These are phyloP conservation scores for Fusarium chuoi DNA, from an alignment of 2,329 filamentous ascomycete species.

Conservation along the genomic window DNA sequence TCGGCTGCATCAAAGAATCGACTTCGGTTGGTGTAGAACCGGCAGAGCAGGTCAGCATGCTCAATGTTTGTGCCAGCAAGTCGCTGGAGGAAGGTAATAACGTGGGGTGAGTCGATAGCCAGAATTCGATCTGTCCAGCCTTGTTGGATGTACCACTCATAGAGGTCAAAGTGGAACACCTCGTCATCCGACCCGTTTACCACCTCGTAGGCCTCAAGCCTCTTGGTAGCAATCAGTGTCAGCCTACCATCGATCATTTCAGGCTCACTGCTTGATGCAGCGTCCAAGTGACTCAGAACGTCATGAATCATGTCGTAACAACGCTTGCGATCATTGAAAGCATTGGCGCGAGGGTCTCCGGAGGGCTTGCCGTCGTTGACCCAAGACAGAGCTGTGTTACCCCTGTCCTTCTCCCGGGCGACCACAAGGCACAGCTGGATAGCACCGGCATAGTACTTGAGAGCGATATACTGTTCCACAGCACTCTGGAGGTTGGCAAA, in stretches of 20 bases:
- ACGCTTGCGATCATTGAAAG: slow-evolving; percentile 76
- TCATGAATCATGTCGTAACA: slow-evolving; percentile 91
- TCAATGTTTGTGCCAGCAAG: slow-evolving; percentile 76
- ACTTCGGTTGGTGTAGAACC: slow-evolving; percentile 87
- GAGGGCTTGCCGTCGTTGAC: slow-evolving; percentile 82
- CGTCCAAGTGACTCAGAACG: slow-evolving; percentile 82
- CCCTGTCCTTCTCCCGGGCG: slow-evolving; percentile 85
- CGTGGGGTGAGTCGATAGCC: slow-evolving; percentile 83
- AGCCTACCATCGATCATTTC: slow-evolving; percentile 81
- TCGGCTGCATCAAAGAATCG: slow-evolving; percentile 87
- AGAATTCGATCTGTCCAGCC: slow-evolving; percentile 88
- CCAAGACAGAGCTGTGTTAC: slow-evolving; percentile 86
- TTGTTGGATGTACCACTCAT: slow-evolving; percentile 94
- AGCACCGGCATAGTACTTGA: slow-evolving; percentile 93
- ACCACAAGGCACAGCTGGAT: slow-evolving; percentile 88
- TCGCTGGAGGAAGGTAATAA: slow-evolving; percentile 85
- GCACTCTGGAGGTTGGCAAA: slow-evolving; percentile 83
- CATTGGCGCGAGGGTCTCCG: slow-evolving; percentile 73
- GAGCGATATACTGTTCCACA: slow-evolving; percentile 79
- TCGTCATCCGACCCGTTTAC: slow-evolving; percentile 90
- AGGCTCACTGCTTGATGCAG: slow-evolving; percentile 73
- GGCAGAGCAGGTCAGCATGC: slow-evolving; percentile 91
- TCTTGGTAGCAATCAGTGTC: slow-evolving; percentile 80
- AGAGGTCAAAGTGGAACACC: slow-evolving; percentile 95
- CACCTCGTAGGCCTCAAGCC: slow-evolving; percentile 88